phyloP scores from a whole-genome alignment of 2,329 filamentous ascomycete genomes.

The Paraconiothyrium sp. region DNA sequence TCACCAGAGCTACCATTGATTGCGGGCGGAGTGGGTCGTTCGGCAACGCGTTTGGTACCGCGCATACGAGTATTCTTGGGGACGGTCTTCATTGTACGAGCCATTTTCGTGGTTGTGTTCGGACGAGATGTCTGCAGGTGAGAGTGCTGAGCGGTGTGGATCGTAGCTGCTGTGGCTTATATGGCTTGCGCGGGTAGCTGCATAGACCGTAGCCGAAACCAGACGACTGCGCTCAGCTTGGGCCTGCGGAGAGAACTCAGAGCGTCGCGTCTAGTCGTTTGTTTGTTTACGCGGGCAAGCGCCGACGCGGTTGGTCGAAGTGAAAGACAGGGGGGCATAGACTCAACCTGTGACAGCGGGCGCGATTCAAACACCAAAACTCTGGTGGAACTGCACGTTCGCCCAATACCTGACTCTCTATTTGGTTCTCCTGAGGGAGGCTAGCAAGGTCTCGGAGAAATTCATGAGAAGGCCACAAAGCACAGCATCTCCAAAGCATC shows the following conservation, averaged over 20 bases:
- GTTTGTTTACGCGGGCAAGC: background rate
- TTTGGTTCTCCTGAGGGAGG: too few relatives aligned
- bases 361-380: background rate
- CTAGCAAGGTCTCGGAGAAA: too few relatives aligned
- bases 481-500: too few relatives aligned
- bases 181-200: background rate
- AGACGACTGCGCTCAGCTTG: background rate
- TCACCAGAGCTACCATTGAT: background rate
- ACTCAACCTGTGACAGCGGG: background rate
- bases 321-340: slow-evolving; percentile 1
- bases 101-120: background rate
- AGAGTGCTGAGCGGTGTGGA: background rate
- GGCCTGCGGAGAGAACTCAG: background rate
- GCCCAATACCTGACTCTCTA: too few relatives aligned
- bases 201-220: background rate
- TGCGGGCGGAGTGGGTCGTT: background rate
- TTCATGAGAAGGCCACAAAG: too few relatives aligned
- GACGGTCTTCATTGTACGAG: background rate
- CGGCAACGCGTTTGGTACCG: background rate
- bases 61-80: background rate
- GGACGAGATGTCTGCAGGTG: background rate
- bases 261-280: background rate
- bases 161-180: background rate
- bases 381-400: background rate
- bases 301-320: background rate